Evolutionary conservation across 805 yeast genomes (phyloP).

Genomic region (Torulaspora franciscae): DNA sequence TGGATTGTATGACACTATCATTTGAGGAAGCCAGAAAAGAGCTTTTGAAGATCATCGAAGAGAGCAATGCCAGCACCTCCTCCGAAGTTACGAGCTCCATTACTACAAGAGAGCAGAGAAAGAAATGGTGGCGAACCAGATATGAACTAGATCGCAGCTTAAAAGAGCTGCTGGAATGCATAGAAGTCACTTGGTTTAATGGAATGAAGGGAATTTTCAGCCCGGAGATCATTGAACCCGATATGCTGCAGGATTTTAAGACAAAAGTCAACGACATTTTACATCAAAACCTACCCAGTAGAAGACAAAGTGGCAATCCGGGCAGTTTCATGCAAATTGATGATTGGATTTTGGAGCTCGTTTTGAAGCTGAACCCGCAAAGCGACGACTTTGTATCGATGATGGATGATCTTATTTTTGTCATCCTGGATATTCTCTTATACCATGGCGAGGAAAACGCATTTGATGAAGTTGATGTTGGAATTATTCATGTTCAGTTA

Average conservation of each 20-base stretch:
- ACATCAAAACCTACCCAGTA: conserved; percentile 46
- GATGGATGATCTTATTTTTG: conserved; percentile 60
- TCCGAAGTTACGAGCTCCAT: conserved; percentile 48
- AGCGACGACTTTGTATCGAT: conserved; percentile 31
- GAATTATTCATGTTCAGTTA: conserved; percentile 48
- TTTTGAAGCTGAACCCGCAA: conserved; percentile 42
- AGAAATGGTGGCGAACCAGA: conserved; percentile 74
- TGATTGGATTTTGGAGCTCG: conserved; percentile 46
- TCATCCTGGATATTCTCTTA: conserved; percentile 53
- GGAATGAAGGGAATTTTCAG: conserved; percentile 66
- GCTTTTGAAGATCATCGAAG: conserved; percentile 48
- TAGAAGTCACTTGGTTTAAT: conserved; percentile 70
- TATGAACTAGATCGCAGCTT: conserved; percentile 56
- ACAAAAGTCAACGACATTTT: conserved; percentile 39
- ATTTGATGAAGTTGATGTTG: conserved; percentile 61
- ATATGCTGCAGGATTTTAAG: conserved; percentile 35
- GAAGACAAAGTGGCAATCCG: conserved; percentile 33
- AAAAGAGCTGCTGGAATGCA: conserved; percentile 45
- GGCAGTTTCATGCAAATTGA: conserved; percentile 37
- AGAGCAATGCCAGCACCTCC: conserved; percentile 60
- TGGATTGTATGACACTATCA: conserved; percentile 40
- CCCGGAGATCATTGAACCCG: conserved; percentile 28
- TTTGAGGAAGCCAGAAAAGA: conserved; percentile 45
- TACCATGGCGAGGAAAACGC: conserved; percentile 62
- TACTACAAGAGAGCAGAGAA: conserved; percentile 53